Conservation (phyloP, 176 grass and related monocot genomes). For the Aechmea fasciata region DNA sequence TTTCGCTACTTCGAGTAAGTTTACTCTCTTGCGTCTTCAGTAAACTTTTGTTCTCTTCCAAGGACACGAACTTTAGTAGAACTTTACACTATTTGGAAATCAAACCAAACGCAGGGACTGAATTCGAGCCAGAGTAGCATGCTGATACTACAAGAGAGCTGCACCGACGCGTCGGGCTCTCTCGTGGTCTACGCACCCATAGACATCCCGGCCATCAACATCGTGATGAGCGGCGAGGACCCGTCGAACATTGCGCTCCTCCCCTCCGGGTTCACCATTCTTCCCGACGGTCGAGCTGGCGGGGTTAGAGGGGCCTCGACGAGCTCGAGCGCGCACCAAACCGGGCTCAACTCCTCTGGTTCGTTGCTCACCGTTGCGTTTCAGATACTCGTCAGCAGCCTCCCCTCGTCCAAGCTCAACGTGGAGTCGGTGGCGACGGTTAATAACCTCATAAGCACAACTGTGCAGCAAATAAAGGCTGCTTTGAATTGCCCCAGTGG, state of each 20-base stretch:
- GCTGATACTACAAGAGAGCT: conserved; percentile 95
- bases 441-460: conserved; percentile 69
- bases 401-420: conserved; percentile 72
- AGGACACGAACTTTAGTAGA: not conserved
- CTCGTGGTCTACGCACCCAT: conserved; percentile 70
- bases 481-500: conserved; percentile 55
- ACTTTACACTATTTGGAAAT: too few species aligned
- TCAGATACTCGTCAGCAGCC: conserved; percentile 78
- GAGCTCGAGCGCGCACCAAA: conserved; percentile 14
- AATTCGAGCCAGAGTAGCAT: conserved; percentile 59
- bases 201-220: conserved; percentile 58
- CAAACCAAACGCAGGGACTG: conserved; percentile 31
- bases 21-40: not conserved
- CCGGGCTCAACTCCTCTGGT: conserved; percentile 13
- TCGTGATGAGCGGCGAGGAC: conserved; percentile 91
- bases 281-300: conserved; percentile 27
- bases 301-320: conserved; percentile 25
- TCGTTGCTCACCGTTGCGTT: conserved; percentile 66
- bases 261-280: conserved; percentile 62
- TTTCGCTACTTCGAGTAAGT: conserved; percentile 68
- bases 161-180: conserved; percentile 63
- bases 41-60: not conserved
- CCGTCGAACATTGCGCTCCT: conserved; percentile 60
- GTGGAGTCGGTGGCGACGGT: conserved; percentile 74
- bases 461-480: conserved; percentile 73